Percentiles rank a stretch among this genome's conserved stretches.
Evolutionary conservation across 176 grass and related monocot genomes (phyloP).

Genomic region (Alloteropsis semialata): DNA sequence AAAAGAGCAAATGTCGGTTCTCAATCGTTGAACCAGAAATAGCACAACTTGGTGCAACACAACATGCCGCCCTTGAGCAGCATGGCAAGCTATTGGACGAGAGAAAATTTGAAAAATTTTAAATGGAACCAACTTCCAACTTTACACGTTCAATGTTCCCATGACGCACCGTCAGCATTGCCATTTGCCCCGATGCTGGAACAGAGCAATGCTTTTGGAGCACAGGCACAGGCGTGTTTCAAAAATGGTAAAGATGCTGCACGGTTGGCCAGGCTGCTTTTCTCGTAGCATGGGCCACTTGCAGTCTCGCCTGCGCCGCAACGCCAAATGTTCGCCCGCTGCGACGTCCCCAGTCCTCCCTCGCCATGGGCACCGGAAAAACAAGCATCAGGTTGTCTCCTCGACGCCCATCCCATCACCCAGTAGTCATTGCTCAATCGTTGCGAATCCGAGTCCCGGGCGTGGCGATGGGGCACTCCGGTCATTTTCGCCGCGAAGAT

Average conservation of each 20-base stretch:
- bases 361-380: not conserved
- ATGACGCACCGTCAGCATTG: not conserved
- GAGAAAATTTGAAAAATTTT: not conserved
- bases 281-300: slow-evolving; percentile 18
- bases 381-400: too few relatives aligned
- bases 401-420: slow-evolving; percentile 2
- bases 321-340: slow-evolving; percentile 16
- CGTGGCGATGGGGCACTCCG: slow-evolving; percentile 18
- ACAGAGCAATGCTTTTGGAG: not conserved
- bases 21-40: not conserved
- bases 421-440: slow-evolving; percentile 32
- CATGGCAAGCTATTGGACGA: not conserved
- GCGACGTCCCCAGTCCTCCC: not conserved
- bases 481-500: slow-evolving; percentile 41
- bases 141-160: not conserved
- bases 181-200: not conserved
- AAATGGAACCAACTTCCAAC: not conserved
- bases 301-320: not conserved
- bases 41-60: not conserved
- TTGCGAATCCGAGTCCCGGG: not conserved
- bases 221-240: not conserved
- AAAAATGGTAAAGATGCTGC: slow-evolving; percentile 25
- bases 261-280: not conserved
- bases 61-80: not conserved
- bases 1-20: not conserved